Conservation (phyloP, 2,329 filamentous ascomycete genomes). For the Paramyrothecium sp. region DNA sequence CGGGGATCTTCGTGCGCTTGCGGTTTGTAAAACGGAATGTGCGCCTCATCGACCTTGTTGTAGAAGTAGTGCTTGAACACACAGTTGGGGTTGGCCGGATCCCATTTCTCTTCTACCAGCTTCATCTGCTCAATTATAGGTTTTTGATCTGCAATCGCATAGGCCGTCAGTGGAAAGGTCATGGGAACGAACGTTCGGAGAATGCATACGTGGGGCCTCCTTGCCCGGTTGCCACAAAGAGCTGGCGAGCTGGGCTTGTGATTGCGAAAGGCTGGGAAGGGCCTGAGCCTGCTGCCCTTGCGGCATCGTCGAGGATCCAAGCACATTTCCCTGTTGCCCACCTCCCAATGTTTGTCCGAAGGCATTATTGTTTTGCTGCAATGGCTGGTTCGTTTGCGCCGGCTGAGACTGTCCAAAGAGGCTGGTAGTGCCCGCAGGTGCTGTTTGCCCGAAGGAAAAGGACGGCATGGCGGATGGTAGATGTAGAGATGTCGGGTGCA, state of each 20-base stretch:
- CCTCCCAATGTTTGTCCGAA: conserved; percentile 27
- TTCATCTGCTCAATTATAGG: conserved; percentile 73
- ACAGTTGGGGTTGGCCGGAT: conserved; percentile 65
- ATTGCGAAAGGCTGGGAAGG: conserved; percentile 41
- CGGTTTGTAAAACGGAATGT: conserved; percentile 75
- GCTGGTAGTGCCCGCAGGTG: conserved; percentile 27
- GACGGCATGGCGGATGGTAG: conserved; percentile 26
- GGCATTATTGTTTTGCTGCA: conserved; percentile 19
- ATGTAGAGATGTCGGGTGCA: conserved; percentile 7
- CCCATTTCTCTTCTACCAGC: conserved; percentile 71
- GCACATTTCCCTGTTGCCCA: conserved; percentile 34
- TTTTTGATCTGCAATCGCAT: conserved; percentile 53
- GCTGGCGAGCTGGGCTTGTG: conserved; percentile 44
- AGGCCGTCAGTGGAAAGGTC: not conserved
- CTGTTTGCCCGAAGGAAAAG: conserved; percentile 34
- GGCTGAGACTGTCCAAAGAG: conserved; percentile 37
- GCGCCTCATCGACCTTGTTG: conserved; percentile 74
- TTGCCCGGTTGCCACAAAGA: conserved; percentile 54
- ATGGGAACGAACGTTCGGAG: not conserved
- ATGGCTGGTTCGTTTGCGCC: conserved; percentile 27
- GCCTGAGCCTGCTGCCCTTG: conserved; percentile 39
- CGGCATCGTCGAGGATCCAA: conserved; percentile 28
- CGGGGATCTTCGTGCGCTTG: conserved; percentile 68
- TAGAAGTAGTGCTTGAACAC: conserved; percentile 84
- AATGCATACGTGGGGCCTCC: conserved; percentile 44